Base-by-base conservation (phyloP, 2,329 filamentous ascomycete genomes). In the Hyphodiscus sp. region DNA sequence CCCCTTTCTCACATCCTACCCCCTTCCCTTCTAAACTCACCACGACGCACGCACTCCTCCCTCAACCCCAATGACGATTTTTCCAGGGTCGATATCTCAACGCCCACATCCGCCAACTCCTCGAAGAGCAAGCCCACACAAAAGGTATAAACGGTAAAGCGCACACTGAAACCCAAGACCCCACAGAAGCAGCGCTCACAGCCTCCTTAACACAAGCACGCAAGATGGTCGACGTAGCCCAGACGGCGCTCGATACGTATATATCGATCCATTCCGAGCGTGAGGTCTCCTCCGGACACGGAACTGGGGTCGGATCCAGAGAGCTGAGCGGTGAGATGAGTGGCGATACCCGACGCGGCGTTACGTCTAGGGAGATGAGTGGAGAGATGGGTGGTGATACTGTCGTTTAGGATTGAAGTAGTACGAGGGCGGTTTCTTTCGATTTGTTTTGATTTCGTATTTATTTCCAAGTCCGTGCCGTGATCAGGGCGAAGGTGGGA, bases 321-420 rank as follows among this genome's bases (percentile, higher is more conserved):
- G 78, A 81, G 61, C 62, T 83, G 68, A 74, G 76, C 61, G 80
- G 80, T 49, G 81, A 83, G 73, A 81, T 83, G 79, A 78, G 79
- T 53, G 80, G 80, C 18, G 81, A 83, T 75, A 83, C 81, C 43
- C 48, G 44, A 53, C 64, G 54, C 59, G 49, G 43, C 33, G 23
- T 26, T 26, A 26, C 23, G 3, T 50, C 41, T 44, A 45, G 53
- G 48, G 19, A 47, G 49, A 23, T 42, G 41, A 41, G 23, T 26
- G 23, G 15, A 44, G 51, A 47, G 49, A 30, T n/a, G 42, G 38
- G 48, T 15, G 20, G 44, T 23, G 33, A 46, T 11, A 44, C 20
- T 20, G 20, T 18, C 8, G 23, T 26, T 26, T 4, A 8, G 23
- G 23, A 8, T 26, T 38, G 49, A 41, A 38, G 33, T 38, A n/a